Base-by-base conservation (phyloP, 768 basidiomycete genomes). In the Boletus vermiculosoides region DNA sequence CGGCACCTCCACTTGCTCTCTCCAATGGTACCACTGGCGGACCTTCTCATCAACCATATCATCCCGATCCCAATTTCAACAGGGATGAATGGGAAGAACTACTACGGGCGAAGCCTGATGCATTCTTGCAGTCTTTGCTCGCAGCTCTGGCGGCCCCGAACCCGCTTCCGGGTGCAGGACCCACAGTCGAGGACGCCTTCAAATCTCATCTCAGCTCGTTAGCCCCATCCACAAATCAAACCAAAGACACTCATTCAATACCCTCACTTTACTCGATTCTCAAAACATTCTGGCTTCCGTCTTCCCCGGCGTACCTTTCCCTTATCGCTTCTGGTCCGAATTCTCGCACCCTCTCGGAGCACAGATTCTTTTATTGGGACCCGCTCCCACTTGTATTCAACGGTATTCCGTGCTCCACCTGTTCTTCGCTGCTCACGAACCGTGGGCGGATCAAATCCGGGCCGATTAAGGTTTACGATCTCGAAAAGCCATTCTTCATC, bases 311-410 rank as follows among this genome's bases (percentile, higher is more conserved):
- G 0, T 92, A 90, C 65, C 88, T 90, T 61, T 83, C 85, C 0
- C 77, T 90, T 39, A 90, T 89, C 11, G 87, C 87, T 25, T 89
- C 88, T 2, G 70, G 71, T n/a, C 80, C 87, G 1, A 83, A 84
- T 11, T 77, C 85, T 12, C 84, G 88, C 39, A 87, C 83, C 0
- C 84, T 86, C 2, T 85, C 86, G 7, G 84, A 89, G 52, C 86
- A 91, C 60, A 83, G 82, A 4, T 92, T 92, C 72, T 74, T 92
- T n/a, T 92, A 89, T 63, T 92, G 90, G 90, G 90, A 92, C 58
- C 90, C 90, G 0, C 84, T 86, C 48, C 87, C 90, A 1, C 82
- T 92, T 46, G 83, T 90, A 10, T 89, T 92, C 75, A 89, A 91
- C 57, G 90, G 90, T 4, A 87, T 92, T 44, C 77, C 83, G 1